Evolutionary conservation across 768 basidiomycete genomes (phyloP), one percentile per base, ranked within the genome.

Genomic region (Neoboletus subvelutipes): DNA sequence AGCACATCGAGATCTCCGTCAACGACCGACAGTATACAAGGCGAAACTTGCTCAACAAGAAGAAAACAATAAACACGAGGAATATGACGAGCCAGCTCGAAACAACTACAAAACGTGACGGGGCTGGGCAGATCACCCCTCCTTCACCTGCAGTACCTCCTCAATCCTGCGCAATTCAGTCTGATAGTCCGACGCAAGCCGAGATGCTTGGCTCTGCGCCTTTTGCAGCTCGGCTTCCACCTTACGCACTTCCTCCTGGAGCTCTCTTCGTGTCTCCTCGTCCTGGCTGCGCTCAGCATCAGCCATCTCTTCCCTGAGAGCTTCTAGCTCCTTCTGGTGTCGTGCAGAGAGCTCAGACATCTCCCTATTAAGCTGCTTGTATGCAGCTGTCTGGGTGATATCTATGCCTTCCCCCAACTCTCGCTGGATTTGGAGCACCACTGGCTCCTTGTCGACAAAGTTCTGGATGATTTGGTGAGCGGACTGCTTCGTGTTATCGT

Each of bases 351-450:
- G 77, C 40, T 77, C 78, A 50, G 74, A 73, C 11, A 83, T 70
- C 53, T 83, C 83, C 37, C 72, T 73, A 52, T 77, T 76, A 7
- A 86, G 73, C 59, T 83, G 83, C 39, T 64, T 74, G 10, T 78
- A 83, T 6, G 84, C 85, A 1, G 73, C 72, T 0, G 85, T 84
- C 58, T 85, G 73, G n/a, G 77, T 72, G 37, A 85, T 77, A 31
- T 78, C 74, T 40, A 78, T 71, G 8, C 76, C 71, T 50, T 78
- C 73, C 33, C 77, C 77, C 15, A 85, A 71, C 58, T 87, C 84
- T 9, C 73, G 67, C 63, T 85, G 85, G 39, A 86, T 83, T 29
- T 75, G 78, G 9, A 86, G 72, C 0, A 77, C 70, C 3, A 75
- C 58, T 0, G 83, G 77, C 5, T 67, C 64, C 34, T 76, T 78